Percentiles rank a stretch among this genome's conserved stretches.
These are phyloP conservation scores for Pleurotus salmoneostramineus DNA, from an alignment of 768 basidiomycete genomes.

Conservation along the genomic window DNA sequence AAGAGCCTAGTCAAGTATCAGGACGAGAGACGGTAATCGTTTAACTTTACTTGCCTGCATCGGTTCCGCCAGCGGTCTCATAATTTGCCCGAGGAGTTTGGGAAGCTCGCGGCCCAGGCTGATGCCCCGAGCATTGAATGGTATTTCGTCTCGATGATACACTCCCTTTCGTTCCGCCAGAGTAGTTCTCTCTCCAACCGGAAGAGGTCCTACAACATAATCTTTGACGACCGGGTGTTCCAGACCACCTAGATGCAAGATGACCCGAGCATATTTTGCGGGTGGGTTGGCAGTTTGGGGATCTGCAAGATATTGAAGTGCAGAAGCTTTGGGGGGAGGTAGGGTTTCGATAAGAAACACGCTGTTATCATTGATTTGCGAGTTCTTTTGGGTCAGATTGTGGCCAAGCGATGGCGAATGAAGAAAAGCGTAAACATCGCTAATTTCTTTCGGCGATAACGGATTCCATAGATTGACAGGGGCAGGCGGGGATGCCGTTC, in stretches of 20 bases:
- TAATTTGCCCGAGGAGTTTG: slow-evolving; percentile 23
- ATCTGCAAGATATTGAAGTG: slow-evolving; percentile 40
- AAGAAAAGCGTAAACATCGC: slow-evolving; percentile 22
- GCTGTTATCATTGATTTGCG: slow-evolving; percentile 39
- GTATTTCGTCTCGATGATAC: slow-evolving; percentile 50
- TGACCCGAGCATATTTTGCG: slow-evolving; percentile 41
- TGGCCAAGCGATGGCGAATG: slow-evolving; percentile 14
- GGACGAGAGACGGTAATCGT: neutral
- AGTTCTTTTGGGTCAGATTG: slow-evolving; percentile 30
- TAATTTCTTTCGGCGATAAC: slow-evolving; percentile 39
- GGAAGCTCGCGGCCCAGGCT: slow-evolving; percentile 23
- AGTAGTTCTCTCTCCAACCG: slow-evolving; percentile 32
- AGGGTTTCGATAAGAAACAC: slow-evolving; percentile 47
- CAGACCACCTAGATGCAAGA: slow-evolving; percentile 43
- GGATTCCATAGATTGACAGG: slow-evolving; percentile 49
- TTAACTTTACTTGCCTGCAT: slow-evolving; percentile 30
- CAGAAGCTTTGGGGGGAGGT: slow-evolving; percentile 43
- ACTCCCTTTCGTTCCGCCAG: slow-evolving; percentile 44
- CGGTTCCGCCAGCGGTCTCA: slow-evolving; percentile 32
- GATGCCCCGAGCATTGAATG: slow-evolving; percentile 46
- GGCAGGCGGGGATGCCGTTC: slow-evolving; percentile 32
- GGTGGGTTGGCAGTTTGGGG: slow-evolving; percentile 24
- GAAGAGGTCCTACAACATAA: slow-evolving; percentile 58
- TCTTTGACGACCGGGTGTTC: slow-evolving; percentile 40
- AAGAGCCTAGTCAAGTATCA: neutral